Conservation (phyloP, 768 basidiomycete genomes). For the Boletus bicolor region DNA sequence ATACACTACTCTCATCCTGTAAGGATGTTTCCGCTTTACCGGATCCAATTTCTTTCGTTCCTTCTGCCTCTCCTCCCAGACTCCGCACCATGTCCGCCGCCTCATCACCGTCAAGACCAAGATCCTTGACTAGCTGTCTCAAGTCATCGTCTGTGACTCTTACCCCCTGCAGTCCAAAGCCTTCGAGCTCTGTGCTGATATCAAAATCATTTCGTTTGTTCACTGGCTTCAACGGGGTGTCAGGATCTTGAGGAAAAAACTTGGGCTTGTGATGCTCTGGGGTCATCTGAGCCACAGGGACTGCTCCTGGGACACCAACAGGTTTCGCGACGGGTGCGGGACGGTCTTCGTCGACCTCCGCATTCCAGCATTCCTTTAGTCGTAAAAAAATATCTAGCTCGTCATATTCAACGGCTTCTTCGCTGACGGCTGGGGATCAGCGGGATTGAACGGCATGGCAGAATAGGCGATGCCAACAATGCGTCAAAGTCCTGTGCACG, state of each 20-base stretch:
- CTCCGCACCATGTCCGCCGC: conserved; percentile 73
- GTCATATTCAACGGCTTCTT: conserved; percentile 79
- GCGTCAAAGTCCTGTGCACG: conserved; percentile 58
- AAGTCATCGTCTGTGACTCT: conserved; percentile 76
- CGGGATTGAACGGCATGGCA: neutral
- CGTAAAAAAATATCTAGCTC: conserved; percentile 72
- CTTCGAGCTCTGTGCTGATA: conserved; percentile 63
- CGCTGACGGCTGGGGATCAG: conserved; percentile 42
- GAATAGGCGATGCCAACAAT: conserved; percentile 50
- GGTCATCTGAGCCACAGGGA: conserved; percentile 73
- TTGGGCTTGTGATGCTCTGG: conserved; percentile 66
- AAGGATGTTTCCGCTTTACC: neutral
- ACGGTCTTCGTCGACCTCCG: conserved; percentile 55
- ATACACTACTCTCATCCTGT: conserved; percentile 2
- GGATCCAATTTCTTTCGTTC: neutral
- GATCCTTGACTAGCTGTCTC: conserved; percentile 62
- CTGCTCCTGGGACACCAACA: conserved; percentile 79
- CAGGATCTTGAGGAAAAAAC: conserved; percentile 43
- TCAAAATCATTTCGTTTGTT: conserved; percentile 63
- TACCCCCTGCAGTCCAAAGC: conserved; percentile 73
- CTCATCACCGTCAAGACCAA: conserved; percentile 75
- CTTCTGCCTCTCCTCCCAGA: conserved; percentile 36
- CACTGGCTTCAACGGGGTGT: conserved; percentile 50
- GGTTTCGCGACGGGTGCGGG: conserved; percentile 54
- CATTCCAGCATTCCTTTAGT: conserved; percentile 67